Percentiles rank a stretch among this genome's conserved stretches.
These are phyloP conservation scores for Flaveria floridana DNA, from an alignment of 140 eudicot genomes.

Conservation along the genomic window DNA sequence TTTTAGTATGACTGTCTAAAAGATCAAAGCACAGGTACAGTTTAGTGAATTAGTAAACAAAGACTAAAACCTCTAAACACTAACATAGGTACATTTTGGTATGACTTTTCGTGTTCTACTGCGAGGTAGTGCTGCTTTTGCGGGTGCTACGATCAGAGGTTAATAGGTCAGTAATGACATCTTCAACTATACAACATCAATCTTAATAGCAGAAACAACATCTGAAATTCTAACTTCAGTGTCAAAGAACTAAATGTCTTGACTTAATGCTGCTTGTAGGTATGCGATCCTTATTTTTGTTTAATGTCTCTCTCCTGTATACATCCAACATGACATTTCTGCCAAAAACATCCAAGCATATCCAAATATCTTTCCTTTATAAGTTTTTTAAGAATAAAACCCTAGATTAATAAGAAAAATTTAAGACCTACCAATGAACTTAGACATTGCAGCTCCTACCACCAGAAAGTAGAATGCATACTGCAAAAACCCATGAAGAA, in stretches of 20 bases:
- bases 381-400: slow-evolving; percentile 20
- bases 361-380: slow-evolving; percentile 22
- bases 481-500: slow-evolving; percentile 43
- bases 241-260: no score
- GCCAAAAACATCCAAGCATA: slow-evolving; percentile 26
- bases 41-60: no score
- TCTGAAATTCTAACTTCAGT: no score
- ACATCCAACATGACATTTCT: slow-evolving; percentile 97
- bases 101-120: neutral
- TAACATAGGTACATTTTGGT: slow-evolving; percentile 14
- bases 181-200: no score
- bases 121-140: no score
- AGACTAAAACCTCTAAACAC: no score
- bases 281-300: slow-evolving; percentile 82
- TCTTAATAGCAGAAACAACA: no score
- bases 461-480: slow-evolving; percentile 93
- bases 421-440: slow-evolving; percentile 93
- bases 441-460: slow-evolving; percentile 93
- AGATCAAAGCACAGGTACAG: no score
- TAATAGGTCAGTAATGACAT: no score
- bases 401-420: neutral
- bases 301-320: slow-evolving; percentile 91
- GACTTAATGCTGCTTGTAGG: slow-evolving; percentile 55
- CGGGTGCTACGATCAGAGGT: no score
- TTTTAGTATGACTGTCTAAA: no score